Base-by-base conservation (phyloP, 139 green algal genomes). In the Tetratostichococcus sp. region DNA sequence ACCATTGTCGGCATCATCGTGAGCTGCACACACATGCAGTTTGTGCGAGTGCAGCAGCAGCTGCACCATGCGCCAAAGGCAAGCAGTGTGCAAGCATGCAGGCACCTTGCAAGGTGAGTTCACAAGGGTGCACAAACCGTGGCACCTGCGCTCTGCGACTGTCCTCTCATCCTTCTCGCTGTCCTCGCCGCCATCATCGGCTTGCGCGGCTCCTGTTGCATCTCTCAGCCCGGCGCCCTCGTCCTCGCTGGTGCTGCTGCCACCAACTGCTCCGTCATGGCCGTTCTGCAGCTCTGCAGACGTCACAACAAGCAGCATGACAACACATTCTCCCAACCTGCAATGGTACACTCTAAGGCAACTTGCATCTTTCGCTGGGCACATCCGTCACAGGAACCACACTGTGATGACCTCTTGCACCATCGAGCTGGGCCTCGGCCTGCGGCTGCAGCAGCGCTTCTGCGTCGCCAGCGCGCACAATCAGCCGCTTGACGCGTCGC, bases 401-500 rank as follows among this genome's bases (percentile, higher is more conserved):
- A n/a, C n/a, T n/a, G n/a, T n/a, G n/a, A n/a, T n/a, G n/a, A n/a
- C n/a, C n/a, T n/a, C n/a, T n/a, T n/a, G n/a, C 65, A 79, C 72
- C 82, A 39, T 88, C 80, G 1, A 89, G 65, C 26, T 69, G 80
- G 11, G 77, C 85, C 42, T 84, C 85, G 14, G 67, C 82, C 4
- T 87, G 81, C 1, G 76, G 73, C 6, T 70, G 62, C 30, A 91
- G 67, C 65, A 91, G 77, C 42, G 35, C 11, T 23, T 70, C 31
- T 25, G 73, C 77, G 16, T 80, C 31, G 30, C 70, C 74, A 0
- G 50, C 72, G 22, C 75, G 77, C 25, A 62, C 34, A 28, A 91
- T 69, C 42, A 84, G 70, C 30, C 73, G 71, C 65, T 74, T 73
- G 25, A 71, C 81, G 0, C 75, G 72, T 28, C 77, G 79, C 30